Conservation (phyloP, 1,284 basidiomycete species). For the Apiotrichum akiyoshidainum region DNA sequence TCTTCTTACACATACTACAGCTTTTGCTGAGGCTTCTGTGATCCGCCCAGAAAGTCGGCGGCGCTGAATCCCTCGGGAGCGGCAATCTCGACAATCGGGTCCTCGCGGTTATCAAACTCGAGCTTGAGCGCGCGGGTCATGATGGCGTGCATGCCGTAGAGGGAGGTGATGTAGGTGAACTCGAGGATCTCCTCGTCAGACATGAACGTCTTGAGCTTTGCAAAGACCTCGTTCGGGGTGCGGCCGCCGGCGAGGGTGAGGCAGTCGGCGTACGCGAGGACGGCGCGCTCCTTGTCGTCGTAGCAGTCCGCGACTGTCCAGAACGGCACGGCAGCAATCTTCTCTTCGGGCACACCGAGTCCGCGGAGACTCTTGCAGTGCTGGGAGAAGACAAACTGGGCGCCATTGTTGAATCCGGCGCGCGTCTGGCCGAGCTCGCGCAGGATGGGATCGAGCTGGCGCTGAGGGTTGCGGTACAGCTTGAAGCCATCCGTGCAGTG, state of each 20-base stretch:
- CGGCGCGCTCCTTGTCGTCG: constrained; percentile 1
- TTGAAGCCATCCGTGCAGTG: constrained; percentile 7
- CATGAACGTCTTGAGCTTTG: constrained; percentile 3
- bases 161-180: constrained; percentile 6
- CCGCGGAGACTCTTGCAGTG: constrained; percentile 10
- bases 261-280: constrained; percentile 6
- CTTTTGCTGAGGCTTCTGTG: background rate
- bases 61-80: constrained; percentile 2
- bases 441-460: constrained; percentile 1
- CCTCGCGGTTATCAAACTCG: constrained; percentile 8
- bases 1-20: background rate
- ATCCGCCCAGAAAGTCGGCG: constrained; percentile 6
- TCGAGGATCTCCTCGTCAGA: constrained; percentile 4
- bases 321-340: background rate
- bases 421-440: constrained; percentile 10
- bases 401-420: constrained; percentile 1
- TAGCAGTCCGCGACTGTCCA: constrained; percentile 3
- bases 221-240: constrained; percentile 1
- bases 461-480: constrained; percentile 6
- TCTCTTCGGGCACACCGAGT: constrained; percentile 1
- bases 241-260: background rate
- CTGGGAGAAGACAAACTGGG: constrained; percentile 9
- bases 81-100: constrained; percentile 9
- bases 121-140: constrained; percentile 4
- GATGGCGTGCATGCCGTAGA: constrained; percentile 11